Evolutionary conservation across 2,329 filamentous ascomycete species (phyloP).

Genomic region (Aureobasidium namibiae): DNA sequence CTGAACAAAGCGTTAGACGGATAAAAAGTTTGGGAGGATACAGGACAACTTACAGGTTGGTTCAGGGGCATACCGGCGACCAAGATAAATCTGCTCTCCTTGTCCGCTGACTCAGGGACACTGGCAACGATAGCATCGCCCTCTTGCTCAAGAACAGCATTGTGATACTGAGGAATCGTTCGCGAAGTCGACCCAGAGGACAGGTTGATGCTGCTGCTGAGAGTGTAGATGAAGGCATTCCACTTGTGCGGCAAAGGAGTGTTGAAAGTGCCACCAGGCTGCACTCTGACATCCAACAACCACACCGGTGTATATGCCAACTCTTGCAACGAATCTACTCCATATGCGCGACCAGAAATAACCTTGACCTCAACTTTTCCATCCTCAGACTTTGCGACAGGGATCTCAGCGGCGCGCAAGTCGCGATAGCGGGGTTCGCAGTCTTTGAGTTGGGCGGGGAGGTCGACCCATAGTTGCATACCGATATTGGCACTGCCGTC

Average conservation of each 20-base stretch:
- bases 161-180: slow-evolving; percentile 65
- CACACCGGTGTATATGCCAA: slow-evolving; percentile 96
- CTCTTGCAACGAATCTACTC: slow-evolving; percentile 79
- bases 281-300: slow-evolving; percentile 75
- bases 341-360: slow-evolving; percentile 77
- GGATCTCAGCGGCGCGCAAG: slow-evolving; percentile 70
- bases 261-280: slow-evolving; percentile 67
- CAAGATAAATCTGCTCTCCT: slow-evolving; percentile 55
- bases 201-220: slow-evolving; percentile 64
- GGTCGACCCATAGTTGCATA: slow-evolving; percentile 91
- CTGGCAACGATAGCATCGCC: slow-evolving; percentile 69
- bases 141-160: slow-evolving; percentile 74
- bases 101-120: slow-evolving; percentile 58
- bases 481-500: slow-evolving; percentile 75
- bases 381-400: slow-evolving; percentile 60
- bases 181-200: slow-evolving; percentile 45
- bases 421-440: slow-evolving; percentile 93
- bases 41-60: slow-evolving; percentile 42
- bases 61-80: slow-evolving; percentile 73
- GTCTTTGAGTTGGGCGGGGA: slow-evolving; percentile 70
- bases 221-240: slow-evolving; percentile 83
- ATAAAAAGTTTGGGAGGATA: no score
- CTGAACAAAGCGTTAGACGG: not conserved
- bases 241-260: slow-evolving; percentile 72
- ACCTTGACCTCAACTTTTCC: slow-evolving; percentile 76